phyloP scores from a whole-genome alignment of 768 basidiomycete species.

The Boletus rubropictus region DNA sequence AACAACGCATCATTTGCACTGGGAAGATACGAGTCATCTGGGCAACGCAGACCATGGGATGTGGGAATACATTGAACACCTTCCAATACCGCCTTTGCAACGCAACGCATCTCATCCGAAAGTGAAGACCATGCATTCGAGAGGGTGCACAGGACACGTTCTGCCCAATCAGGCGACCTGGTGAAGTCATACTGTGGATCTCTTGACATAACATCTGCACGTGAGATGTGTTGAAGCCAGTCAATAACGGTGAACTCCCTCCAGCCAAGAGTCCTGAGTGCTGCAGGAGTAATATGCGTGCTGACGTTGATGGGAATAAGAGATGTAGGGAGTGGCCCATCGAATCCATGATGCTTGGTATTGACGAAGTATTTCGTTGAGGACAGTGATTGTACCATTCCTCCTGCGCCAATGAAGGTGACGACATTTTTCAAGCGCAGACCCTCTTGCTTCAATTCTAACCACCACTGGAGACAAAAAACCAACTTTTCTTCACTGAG shows the following conservation, averaged over 20 bases:
- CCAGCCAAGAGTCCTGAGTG: constrained; percentile 65
- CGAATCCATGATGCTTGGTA: constrained; percentile 25
- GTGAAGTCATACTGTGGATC: constrained; percentile 53
- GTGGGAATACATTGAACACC: constrained; percentile 41
- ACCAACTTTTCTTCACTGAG: constrained; percentile 6
- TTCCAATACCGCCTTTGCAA: background rate
- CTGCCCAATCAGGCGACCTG: constrained; percentile 65
- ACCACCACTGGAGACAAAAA: constrained; percentile 5
- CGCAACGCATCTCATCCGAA: constrained; percentile 34
- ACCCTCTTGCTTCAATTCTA: no score
- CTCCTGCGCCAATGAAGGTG: constrained; percentile 25
- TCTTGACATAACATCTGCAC: constrained; percentile 34
- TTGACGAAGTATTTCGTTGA: constrained; percentile 64
- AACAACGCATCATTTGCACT: constrained; percentile 44
- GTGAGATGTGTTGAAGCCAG: constrained; percentile 64
- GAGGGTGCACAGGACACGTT: constrained; percentile 59
- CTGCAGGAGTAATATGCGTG: constrained; percentile 45
- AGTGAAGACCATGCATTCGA: constrained; percentile 60
- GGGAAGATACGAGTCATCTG: constrained; percentile 71
- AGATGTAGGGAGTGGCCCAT: constrained; percentile 71
- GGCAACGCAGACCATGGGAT: constrained; percentile 56
- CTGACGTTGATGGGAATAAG: constrained; percentile 58
- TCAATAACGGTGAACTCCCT: constrained; percentile 61
- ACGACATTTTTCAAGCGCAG: no score
- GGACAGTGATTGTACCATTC: constrained; percentile 56